phyloP scores from a whole-genome alignment of 169 alveolate species.

The Plasmodium falciparum region DNA sequence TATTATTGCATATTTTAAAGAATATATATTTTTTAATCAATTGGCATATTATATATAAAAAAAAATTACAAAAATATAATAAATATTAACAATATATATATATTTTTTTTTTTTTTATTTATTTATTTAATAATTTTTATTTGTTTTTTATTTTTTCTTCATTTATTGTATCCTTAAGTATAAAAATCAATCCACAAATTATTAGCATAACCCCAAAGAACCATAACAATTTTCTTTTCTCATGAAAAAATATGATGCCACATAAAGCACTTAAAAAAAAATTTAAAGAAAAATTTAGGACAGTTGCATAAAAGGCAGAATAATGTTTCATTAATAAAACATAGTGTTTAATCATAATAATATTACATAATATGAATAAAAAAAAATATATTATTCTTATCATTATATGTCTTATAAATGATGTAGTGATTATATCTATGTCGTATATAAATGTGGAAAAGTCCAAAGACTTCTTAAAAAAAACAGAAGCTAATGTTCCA shows the following conservation, averaged over 20 bases:
- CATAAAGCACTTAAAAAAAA: slow-evolving; percentile 64
- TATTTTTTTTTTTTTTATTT: too few relatives aligned
- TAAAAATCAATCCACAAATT: slow-evolving; percentile 36
- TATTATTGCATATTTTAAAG: neutral
- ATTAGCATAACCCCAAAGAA: slow-evolving; percentile 38
- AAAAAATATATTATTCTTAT: slow-evolving; percentile 42
- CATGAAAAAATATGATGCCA: slow-evolving; percentile 58
- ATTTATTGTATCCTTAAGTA: slow-evolving; percentile 27
- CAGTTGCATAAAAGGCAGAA: slow-evolving; percentile 66
- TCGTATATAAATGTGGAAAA: slow-evolving; percentile 5
- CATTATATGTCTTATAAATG: slow-evolving; percentile 22
- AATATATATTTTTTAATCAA: too few relatives aligned
- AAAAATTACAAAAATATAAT: too few relatives aligned
- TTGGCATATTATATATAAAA: too few relatives aligned
- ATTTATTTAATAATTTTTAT: too few relatives aligned
- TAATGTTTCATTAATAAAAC: slow-evolving; percentile 52
- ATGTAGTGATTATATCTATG: neutral
- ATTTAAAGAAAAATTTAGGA: slow-evolving; percentile 42
- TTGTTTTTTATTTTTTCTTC: slow-evolving; percentile 31
- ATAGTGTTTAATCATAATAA: slow-evolving; percentile 54
- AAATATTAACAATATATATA: too few relatives aligned
- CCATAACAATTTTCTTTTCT: slow-evolving; percentile 48
- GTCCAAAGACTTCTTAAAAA: slow-evolving; percentile 62
- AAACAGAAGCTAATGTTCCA: slow-evolving; percentile 66
- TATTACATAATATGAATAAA: slow-evolving; percentile 35